These are phyloP conservation scores for Nitzschia sp. DNA, from an alignment of 108 stramenopile species.

Conservation along the genomic window DNA sequence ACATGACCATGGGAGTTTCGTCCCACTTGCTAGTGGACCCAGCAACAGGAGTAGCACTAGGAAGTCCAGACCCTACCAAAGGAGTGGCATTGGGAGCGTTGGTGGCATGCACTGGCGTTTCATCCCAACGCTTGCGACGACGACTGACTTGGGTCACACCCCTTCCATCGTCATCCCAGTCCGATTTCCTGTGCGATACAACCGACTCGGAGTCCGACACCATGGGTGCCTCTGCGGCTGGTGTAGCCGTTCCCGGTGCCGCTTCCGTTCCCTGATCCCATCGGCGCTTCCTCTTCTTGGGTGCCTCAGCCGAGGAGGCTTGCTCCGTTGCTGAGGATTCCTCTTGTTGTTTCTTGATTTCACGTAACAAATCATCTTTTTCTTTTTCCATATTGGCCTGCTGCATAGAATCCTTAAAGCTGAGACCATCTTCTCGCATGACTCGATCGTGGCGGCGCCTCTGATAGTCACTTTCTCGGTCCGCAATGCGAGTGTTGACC, in stretches of 20 bases:
- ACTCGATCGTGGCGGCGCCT: conserved; percentile 75
- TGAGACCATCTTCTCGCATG: conserved; percentile 70
- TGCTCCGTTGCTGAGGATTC: conserved; percentile 25
- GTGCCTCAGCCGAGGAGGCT: conserved; percentile 1
- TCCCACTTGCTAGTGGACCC: conserved; percentile 65
- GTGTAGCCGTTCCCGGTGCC: conserved; percentile 7
- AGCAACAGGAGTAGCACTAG: conserved; percentile 57
- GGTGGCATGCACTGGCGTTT: conserved; percentile 71
- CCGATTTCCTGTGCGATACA: conserved; percentile 36
- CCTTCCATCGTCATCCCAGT: conserved; percentile 70
- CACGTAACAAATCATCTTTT: conserved; percentile 57
- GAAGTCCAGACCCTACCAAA: conserved; percentile 18
- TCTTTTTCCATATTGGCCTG: conserved; percentile 73
- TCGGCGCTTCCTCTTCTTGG: conserved; percentile 58
- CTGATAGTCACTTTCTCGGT: conserved; percentile 89
- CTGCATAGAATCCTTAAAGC: conserved; percentile 88
- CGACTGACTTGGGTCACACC: conserved; percentile 33
- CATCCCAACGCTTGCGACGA: conserved; percentile 89
- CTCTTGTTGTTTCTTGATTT: conserved; percentile 60
- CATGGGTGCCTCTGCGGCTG: conserved; percentile 37
- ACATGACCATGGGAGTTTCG: conserved; percentile 72
- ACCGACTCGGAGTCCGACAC: conserved; percentile 65
- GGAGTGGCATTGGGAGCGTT: conserved; percentile 44
- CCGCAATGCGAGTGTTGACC: conserved; percentile 78
- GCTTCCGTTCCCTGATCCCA: conserved; percentile 65